phyloP scores from a whole-genome alignment of 148 eudicot species.

The Arctostaphylos glauca region DNA sequence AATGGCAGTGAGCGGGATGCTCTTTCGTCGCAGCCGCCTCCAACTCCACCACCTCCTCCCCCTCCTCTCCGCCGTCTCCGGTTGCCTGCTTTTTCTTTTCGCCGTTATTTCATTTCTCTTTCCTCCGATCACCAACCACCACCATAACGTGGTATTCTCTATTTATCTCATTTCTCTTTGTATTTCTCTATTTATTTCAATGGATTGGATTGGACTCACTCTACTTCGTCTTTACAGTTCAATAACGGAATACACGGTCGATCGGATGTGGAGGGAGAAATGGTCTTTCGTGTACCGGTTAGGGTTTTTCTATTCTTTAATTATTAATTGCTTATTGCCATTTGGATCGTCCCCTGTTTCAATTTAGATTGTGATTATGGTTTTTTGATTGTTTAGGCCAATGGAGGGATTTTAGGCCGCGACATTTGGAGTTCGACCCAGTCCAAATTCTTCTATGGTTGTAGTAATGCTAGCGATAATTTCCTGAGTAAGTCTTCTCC shows the following conservation, averaged over 20 bases:
- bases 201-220: slow-evolving; percentile 2
- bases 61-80: slow-evolving; percentile 39
- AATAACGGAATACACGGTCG: slow-evolving; percentile 17
- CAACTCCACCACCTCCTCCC: slow-evolving; percentile 33
- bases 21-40: slow-evolving; percentile 29
- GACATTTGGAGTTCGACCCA: slow-evolving; percentile 62
- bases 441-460: slow-evolving; percentile 57
- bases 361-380: background rate
- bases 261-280: slow-evolving; percentile 26
- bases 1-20: slow-evolving; percentile 7
- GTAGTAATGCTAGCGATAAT: slow-evolving; percentile 55
- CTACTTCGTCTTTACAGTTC: slow-evolving; percentile 27
- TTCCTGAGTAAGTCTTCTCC: slow-evolving; percentile 37
- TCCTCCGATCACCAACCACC: slow-evolving; percentile 42
- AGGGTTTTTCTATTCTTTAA: slow-evolving; percentile 16
- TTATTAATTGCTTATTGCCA: background rate
- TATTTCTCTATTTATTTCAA: background rate
- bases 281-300: slow-evolving; percentile 31
- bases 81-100: slow-evolving; percentile 33
- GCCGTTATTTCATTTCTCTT: slow-evolving; percentile 49
- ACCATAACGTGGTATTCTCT: slow-evolving; percentile 22
- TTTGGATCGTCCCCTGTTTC: background rate
- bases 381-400: slow-evolving; percentile 16
- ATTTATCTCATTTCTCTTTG: no score
- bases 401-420: slow-evolving; percentile 35